Evolutionary conservation across 306 rosid genomes (phyloP).

Genomic region (Psophocarpus tetragonolobus): DNA sequence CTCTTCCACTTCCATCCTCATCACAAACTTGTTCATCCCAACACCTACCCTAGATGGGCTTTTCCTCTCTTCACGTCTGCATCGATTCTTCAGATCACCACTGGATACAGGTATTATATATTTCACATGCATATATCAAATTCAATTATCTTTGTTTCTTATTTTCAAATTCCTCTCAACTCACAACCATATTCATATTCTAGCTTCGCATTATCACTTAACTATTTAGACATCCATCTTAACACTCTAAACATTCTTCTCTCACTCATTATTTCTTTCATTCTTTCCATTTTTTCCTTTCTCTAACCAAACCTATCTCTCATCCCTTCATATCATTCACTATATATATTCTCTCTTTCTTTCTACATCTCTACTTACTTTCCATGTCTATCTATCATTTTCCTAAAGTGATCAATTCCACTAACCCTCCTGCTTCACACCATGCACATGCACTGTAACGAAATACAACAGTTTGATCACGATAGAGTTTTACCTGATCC

Average conservation of each 20-base stretch:
- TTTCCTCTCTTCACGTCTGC: slow-evolving; percentile 84
- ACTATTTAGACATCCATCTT: background rate
- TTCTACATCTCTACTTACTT: background rate
- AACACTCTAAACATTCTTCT: background rate
- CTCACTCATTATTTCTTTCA: background rate
- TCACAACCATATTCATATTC: background rate
- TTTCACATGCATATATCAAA: slow-evolving; percentile 4
- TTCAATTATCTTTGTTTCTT: background rate
- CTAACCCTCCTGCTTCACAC: background rate
- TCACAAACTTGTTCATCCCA: background rate
- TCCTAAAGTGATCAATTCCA: background rate
- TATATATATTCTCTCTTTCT: background rate
- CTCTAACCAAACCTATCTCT: too few species aligned
- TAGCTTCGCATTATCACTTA: too few species aligned
- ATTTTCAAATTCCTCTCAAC: background rate
- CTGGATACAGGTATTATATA: slow-evolving; percentile 99
- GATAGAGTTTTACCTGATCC: background rate
- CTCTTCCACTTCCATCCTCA: slow-evolving; percentile 16
- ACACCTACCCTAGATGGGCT: slow-evolving; percentile 54
- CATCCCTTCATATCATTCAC: background rate
- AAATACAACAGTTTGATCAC: background rate
- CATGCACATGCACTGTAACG: background rate
- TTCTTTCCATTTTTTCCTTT: background rate
- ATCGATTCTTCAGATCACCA: slow-evolving; percentile 86
- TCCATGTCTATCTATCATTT: background rate